Evolutionary conservation across 73 alveolate species (phyloP), one percentile per base, ranked within the genome.

Genomic region (Durusdinium trenchii): DNA sequence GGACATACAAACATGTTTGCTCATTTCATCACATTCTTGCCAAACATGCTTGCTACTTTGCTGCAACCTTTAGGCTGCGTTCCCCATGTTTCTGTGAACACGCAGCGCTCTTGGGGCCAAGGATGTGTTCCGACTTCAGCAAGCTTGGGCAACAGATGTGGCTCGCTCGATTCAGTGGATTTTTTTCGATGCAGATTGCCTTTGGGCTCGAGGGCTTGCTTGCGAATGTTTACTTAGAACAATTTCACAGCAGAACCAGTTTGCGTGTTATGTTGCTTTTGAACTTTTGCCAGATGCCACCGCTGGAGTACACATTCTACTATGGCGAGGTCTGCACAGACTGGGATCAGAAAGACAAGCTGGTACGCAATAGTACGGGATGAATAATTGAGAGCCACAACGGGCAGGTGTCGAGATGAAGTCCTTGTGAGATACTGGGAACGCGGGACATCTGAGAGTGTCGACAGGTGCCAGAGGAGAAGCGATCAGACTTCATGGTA

Each of bases 71-170:
- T 23, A 60, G 73, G 30, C 0, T 32, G 4, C n/a, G 30, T 60
- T 23, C 73, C 78, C 16, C 42, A 9, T 5, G 78, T 23, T n/a
- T 23, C 16, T 64, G 42, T n/a, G 78, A 64, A 64, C 78, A 64
- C 51, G 46, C 28, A 35, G 69, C 36, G 50, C 71, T 82, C 35
- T 78, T 57, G 1, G 6, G 16, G 45, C 97, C 45, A 30, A 90
- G 98, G 98, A 91, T 48, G 98, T 91, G 43, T 91, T 91, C 75
- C 98, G 98, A 18, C 98, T 91, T 43, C 98, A 91, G 45, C 98
- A 91, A 91, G 98, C 98, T 32, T 91, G 98, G 98, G 87, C 98
- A 54, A 91, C 98, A 42, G 98, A 91, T 52, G 98, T 43, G 61
- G 40, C 45, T 52, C 57, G 78, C 81, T 73, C 35, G 71, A n/a